Conservation (phyloP, 495 filamentous ascomycete genomes). For the Amniculicola lignicola region DNA sequence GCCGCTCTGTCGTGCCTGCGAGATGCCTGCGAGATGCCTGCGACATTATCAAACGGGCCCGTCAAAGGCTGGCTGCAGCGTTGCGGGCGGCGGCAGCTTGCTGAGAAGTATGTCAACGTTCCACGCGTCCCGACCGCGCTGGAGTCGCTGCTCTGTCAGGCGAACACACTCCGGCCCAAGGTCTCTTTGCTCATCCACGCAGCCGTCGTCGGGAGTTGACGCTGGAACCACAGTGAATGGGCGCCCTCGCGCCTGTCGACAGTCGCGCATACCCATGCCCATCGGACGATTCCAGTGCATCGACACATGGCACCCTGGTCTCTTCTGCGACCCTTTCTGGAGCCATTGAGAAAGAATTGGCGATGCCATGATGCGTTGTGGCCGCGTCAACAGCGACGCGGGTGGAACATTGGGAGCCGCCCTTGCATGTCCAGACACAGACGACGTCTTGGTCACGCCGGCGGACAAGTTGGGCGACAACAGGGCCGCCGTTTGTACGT, state of each 20-base stretch:
- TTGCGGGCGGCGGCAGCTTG: conserved; percentile 11
- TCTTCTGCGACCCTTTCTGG: conserved; percentile 13
- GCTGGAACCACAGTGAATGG: conserved; percentile 6
- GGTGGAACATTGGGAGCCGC: conserved; percentile 18
- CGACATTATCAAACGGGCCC: conserved; percentile 12
- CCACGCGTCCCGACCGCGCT: background rate
- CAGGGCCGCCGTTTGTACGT: background rate
- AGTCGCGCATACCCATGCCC: conserved; percentile 1
- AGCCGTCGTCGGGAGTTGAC: background rate
- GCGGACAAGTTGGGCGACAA: no score
- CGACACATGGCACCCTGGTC: conserved; percentile 31
- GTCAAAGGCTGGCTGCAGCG: conserved; percentile 14
- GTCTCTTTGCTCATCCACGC: background rate
- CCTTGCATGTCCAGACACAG: conserved; percentile 15
- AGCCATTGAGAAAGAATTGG: background rate
- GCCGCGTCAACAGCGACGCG: conserved; percentile 15
- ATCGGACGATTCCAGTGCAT: conserved; percentile 5
- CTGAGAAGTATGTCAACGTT: background rate
- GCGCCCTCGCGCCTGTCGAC: background rate
- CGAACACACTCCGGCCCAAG: conserved; percentile 7
- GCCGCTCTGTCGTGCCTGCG: background rate
- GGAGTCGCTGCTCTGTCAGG: background rate
- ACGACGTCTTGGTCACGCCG: background rate
- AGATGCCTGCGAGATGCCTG: background rate
- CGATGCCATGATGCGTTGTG: background rate